These are phyloP conservation scores for Exidia glandulosa DNA, from an alignment of 768 basidiomycete genomes.

Conservation along the genomic window DNA sequence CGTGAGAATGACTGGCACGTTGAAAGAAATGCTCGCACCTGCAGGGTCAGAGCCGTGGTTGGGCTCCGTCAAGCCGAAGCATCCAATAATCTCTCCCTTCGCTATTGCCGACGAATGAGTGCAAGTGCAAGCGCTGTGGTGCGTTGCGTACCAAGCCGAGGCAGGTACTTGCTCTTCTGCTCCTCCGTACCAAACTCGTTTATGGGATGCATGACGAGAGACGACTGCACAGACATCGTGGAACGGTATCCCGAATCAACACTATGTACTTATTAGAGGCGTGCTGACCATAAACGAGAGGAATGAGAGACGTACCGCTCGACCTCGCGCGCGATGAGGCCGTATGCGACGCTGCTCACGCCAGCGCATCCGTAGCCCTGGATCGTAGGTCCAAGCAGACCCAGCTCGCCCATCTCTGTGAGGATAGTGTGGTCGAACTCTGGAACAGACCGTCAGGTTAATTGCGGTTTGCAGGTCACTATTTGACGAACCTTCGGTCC, in stretches of 20 bases:
- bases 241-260: conserved; percentile 96
- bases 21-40: not conserved
- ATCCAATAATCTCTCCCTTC: conserved; percentile 78
- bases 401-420: conserved; percentile 86
- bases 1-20: not conserved
- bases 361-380: conserved; percentile 91
- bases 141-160: conserved; percentile 48
- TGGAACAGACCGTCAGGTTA: conserved; percentile 16
- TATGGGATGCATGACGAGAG: conserved; percentile 93
- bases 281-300: not conserved
- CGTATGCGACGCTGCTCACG: conserved; percentile 83
- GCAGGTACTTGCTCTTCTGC: conserved; percentile 87
- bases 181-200: conserved; percentile 78
- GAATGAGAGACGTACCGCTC: conserved; percentile 48
- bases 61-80: conserved; percentile 92
- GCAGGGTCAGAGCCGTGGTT: conserved; percentile 95
- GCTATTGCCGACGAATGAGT: conserved; percentile 31
- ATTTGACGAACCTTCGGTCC: conserved; percentile 65
- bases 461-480: not conserved
- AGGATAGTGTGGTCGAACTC: conserved; percentile 71
- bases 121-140: not conserved
- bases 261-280: conserved; percentile 27
- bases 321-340: conserved; percentile 86
- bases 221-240: conserved; percentile 89
- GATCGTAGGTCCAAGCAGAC: conserved; percentile 86